phyloP scores from a whole-genome alignment of 352 stramenopile species.

The Pythium dissimile region DNA sequence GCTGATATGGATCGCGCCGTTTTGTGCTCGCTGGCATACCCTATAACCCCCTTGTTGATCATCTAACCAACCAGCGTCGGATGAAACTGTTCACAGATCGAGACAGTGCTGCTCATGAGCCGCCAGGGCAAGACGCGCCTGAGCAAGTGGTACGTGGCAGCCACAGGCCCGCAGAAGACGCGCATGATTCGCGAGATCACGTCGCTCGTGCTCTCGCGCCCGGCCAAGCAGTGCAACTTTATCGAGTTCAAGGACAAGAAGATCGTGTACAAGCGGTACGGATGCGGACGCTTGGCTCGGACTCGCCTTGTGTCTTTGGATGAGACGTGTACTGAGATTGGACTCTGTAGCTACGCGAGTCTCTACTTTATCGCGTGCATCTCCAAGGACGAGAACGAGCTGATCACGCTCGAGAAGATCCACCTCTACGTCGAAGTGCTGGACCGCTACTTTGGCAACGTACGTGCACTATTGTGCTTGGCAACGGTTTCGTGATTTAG shows the following conservation, averaged over 20 bases:
- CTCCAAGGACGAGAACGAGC: constrained; percentile 95
- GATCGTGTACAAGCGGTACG: constrained; percentile 95
- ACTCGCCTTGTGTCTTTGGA: too few species aligned
- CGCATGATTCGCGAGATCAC: constrained; percentile 89
- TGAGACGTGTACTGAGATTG: too few species aligned
- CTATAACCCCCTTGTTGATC: too few species aligned
- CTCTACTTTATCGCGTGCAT: constrained; percentile 98
- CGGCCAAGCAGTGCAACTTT: constrained; percentile 90
- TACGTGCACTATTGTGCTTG: constrained; percentile 35
- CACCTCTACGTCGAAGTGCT: constrained; percentile 98
- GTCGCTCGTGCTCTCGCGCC: constrained; percentile 81
- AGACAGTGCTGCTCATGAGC: constrained; percentile 86
- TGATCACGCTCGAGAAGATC: constrained; percentile 97
- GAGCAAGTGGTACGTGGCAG: constrained; percentile 87
- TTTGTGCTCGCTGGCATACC: not conserved
- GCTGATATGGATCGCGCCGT: constrained; percentile 17
- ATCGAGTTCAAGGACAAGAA: constrained; percentile 98
- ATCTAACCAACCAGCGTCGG: too few species aligned
- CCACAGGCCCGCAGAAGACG: constrained; percentile 79
- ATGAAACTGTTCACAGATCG: constrained; percentile 78
- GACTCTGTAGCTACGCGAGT: constrained; percentile 88
- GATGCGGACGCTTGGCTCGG: too few species aligned
- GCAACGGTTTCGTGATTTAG: not conserved
- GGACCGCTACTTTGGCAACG: constrained; percentile 96
- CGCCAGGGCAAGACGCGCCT: constrained; percentile 91